phyloP scores from a whole-genome alignment of 108 stramenopile species.

The Cyclostephanos tholiformis region DNA sequence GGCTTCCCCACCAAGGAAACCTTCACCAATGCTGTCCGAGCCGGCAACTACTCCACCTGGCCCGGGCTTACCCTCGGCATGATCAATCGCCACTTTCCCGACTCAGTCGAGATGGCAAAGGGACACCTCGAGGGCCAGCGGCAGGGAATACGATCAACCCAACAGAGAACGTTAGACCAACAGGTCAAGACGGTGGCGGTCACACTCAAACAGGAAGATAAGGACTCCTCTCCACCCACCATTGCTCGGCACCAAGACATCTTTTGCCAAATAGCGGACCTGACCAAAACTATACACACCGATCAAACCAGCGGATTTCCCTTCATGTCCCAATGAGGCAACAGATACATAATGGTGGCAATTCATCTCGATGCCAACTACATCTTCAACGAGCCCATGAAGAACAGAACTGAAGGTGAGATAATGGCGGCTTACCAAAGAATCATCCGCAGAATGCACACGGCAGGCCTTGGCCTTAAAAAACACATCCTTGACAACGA shows the following conservation, averaged over 20 bases:
- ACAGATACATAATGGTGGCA: too few relatives aligned
- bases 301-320: slow-evolving; percentile 53
- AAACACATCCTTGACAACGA: too few relatives aligned
- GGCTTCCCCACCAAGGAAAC: too few relatives aligned
- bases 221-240: neutral
- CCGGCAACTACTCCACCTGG: slow-evolving; percentile 34
- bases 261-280: neutral
- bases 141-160: neutral
- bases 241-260: neutral
- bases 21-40: too few relatives aligned
- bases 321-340: slow-evolving; percentile 27
- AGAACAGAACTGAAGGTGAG: too few relatives aligned
- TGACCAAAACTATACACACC: slow-evolving; percentile 20
- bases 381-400: too few relatives aligned
- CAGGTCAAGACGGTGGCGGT: neutral
- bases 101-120: slow-evolving; percentile 14
- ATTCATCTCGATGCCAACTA: too few relatives aligned
- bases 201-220: neutral
- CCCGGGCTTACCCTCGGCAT: slow-evolving; percentile 6
- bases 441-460: too few relatives aligned
- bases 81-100: slow-evolving; percentile 15
- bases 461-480: too few relatives aligned
- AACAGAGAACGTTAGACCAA: slow-evolving; percentile 6
- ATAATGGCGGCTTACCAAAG: too few relatives aligned
- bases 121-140: slow-evolving; percentile 9